Evolutionary conservation across 192 early-diverging fungal species (phyloP), one percentile per base, ranked within the genome.

Genomic region (Podila clonocystis): DNA sequence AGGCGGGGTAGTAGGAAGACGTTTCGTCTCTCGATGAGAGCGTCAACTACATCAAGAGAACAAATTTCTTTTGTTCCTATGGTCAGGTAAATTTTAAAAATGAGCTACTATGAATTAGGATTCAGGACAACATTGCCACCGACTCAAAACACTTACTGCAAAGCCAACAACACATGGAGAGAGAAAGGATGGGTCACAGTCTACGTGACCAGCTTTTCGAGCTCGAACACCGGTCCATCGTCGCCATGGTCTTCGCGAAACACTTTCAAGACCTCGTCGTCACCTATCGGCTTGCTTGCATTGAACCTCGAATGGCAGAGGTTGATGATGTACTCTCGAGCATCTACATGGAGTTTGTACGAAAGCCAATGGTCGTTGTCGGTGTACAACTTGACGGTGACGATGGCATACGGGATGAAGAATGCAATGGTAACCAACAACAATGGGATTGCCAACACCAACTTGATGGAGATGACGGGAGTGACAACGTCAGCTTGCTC

Each of bases 311-410:
- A 62, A 62, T 62, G 61, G 20, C 61, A 62, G 34, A 62, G 31
- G 61, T 62, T 62, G 61, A 62, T 62, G 61, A 62, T 62, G 61
- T 62, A 62, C 61, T 62, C 61, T n/a, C 61, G 61, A 36, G 61
- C 34, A 62, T 62, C 61, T 62, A 62, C 61, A 33, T 62, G 61
- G 5, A 62, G 61, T 33, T 62, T 62, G 61, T 62, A 62, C 61
- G 30, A 20, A 33, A 62, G 61, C 61, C 61, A 62, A 5, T 62
- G 15, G 33, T 62, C 61, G 33, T 62, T 62, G 61, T 62, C 38
- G 61, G 61, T 62, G 31, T 62, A 62, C n/a, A 62, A 62, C 34
- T 62, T 62, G 61, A 62, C n/a, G 61, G 61, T 62, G 31, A 62
- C 61, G 61, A 62, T 36, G 61, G 61, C 61, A 20, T 62, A 62